Conservation (phyloP, 1,139 yeast genomes). For the Candida glucosophila region DNA sequence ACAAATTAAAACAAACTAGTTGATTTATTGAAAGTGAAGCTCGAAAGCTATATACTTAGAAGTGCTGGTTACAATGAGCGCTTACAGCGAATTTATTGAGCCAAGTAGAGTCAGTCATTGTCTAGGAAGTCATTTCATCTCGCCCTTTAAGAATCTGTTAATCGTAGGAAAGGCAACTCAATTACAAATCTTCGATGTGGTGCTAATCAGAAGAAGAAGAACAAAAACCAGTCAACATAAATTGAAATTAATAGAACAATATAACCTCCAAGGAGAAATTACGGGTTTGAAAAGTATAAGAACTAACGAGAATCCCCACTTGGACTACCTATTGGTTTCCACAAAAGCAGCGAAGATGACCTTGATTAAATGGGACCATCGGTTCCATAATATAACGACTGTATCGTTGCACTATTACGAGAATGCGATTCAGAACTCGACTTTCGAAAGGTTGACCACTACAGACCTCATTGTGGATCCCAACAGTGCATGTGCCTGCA, state of each 20-base stretch:
- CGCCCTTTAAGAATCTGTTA: conserved; percentile 42
- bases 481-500: conserved; percentile 46
- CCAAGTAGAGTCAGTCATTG: conserved; percentile 70
- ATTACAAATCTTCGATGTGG: conserved; percentile 56
- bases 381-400: conserved; percentile 47
- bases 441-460: conserved; percentile 36
- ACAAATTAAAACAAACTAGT: too few relatives aligned
- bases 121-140: conserved; percentile 54
- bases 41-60: too few relatives aligned
- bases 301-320: conserved; percentile 38
- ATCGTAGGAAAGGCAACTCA: conserved; percentile 66
- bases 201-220: conserved; percentile 14
- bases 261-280: conserved; percentile 63
- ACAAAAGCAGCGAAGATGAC: conserved; percentile 76
- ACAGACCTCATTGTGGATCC: conserved; percentile 63
- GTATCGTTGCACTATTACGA: conserved; percentile 85
- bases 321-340: conserved; percentile 59
- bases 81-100: conserved; percentile 69
- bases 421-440: conserved; percentile 46
- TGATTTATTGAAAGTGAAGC: too few relatives aligned
- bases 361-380: conserved; percentile 62
- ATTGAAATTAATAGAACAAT: conserved; percentile 55
- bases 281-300: conserved; percentile 48
- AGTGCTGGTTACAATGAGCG: conserved; percentile 80
- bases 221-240: conserved; percentile 11